Base-by-base conservation (phyloP, 352 stramenopile genomes). In the Globisporangium canariense region DNA sequence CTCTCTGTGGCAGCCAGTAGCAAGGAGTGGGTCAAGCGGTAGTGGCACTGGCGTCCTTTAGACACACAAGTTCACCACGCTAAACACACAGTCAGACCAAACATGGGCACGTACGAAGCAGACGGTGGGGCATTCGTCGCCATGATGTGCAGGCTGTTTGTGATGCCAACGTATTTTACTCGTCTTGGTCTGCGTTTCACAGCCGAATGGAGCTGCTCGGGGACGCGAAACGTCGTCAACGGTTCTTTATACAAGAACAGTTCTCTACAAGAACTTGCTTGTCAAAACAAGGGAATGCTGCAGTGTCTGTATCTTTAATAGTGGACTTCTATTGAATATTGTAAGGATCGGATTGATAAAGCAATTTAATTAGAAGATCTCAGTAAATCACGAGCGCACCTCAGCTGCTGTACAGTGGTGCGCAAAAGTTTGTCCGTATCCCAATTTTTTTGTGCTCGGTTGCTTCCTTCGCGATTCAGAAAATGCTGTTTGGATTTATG, bases 1-100 rank as follows among this genome's bases (percentile, higher is more conserved):
- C 30, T 72, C 65, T 16, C 74, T 83, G 14, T 38, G 25, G 6
- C 18, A 54, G 47, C 58, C 18, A 34, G 28, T 10, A 54, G 32
- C 20, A 6, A 64, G 18, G 6, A 10, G 25, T 13, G 1, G 1
- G 5, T 3, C 25, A 56, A 3, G 28, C 25, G 25, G 25, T 28
- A 38, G 22, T 13, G 7, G 13, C 28, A 56, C 28, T 20, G 25
- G 45, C n/a, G 50, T 8, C 50, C 38, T 10, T 18, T 13, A 58
- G 16, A 16, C 16, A 4, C 8, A 25, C 34, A 9, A 50, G 8
- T 13, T 30, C 36, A 28, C 36, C 30, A 56, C 3, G 32, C 36
- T 11, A 54, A 18, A 54, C 13, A 52, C 41, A 40, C 56, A 34
- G 1, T 28, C 25, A 28, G 25, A 2, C 25, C 25, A 28, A 28